Conservation (phyloP, 2,329 filamentous ascomycete species). For the Verruconis gallopava region DNA sequence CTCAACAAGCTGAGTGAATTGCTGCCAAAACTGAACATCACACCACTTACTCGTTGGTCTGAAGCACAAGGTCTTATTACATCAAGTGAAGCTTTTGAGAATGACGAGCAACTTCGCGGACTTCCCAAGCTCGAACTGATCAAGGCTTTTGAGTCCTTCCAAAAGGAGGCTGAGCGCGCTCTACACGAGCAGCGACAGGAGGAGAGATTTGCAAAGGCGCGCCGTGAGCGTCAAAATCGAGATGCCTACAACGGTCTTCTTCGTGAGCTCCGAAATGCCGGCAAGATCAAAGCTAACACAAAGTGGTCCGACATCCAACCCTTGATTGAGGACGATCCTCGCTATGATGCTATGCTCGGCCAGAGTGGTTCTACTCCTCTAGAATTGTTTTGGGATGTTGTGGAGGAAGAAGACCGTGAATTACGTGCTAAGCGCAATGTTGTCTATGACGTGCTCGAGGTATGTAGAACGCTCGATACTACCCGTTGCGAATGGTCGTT, state of each 20-base stretch:
- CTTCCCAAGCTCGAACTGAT: constrained; percentile 83
- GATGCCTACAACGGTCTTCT: constrained; percentile 69
- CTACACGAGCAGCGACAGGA: constrained; percentile 87
- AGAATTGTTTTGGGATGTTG: constrained; percentile 89
- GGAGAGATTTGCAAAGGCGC: constrained; percentile 67
- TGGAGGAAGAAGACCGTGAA: constrained; percentile 88
- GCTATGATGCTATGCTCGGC: constrained; percentile 72
- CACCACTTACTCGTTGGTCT: constrained; percentile 89
- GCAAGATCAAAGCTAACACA: constrained; percentile 75
- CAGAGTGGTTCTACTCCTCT: constrained; percentile 72
- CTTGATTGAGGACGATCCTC: constrained; percentile 63
- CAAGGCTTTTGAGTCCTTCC: constrained; percentile 86
- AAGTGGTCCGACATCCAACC: constrained; percentile 80
- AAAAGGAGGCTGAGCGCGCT: constrained; percentile 78
- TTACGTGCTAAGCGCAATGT: constrained; percentile 69
- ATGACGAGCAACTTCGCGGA: constrained; percentile 71
- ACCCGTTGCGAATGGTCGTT: constrained; percentile 7
- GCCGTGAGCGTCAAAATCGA: constrained; percentile 73
- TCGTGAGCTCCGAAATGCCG: constrained; percentile 56
- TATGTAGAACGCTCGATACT: constrained; percentile 32
- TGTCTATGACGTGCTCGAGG: constrained; percentile 78
- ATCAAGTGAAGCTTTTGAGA: constrained; percentile 61
- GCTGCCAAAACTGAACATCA: constrained; percentile 62
- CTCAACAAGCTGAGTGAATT: constrained; percentile 72
- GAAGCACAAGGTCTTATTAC: constrained; percentile 77